Evolutionary conservation across 2,329 filamentous ascomycete genomes (phyloP).

Genomic region (Phoma sp.): DNA sequence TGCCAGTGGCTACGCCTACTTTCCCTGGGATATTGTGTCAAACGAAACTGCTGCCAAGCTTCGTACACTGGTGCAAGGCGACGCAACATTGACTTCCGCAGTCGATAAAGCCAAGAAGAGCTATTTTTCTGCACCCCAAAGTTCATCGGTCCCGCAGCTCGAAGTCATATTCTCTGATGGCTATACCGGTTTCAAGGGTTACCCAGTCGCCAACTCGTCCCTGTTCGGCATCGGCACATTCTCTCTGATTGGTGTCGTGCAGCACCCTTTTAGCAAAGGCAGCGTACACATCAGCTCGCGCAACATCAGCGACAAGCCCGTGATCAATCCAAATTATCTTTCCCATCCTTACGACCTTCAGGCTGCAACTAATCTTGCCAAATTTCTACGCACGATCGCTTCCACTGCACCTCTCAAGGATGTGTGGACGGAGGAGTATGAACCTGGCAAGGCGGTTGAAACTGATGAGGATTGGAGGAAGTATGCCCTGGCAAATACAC

Average conservation of each 20-base stretch:
- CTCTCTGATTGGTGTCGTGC: conserved; percentile 45
- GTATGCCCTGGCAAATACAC: conserved; percentile 24
- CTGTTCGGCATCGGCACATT: conserved; percentile 40
- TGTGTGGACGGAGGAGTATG: conserved; percentile 40
- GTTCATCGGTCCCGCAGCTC: conserved; percentile 49
- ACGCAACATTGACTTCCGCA: conserved; percentile 20
- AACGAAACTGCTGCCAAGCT: conserved; percentile 42
- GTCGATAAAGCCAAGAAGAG: conserved; percentile 32
- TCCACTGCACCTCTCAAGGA: conserved; percentile 34
- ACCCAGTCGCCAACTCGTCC: conserved; percentile 34
- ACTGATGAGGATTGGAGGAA: conserved; percentile 37
- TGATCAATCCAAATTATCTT: conserved; percentile 41
- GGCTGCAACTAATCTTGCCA: conserved; percentile 27
- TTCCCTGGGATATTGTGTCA: conserved; percentile 52
- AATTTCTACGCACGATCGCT: conserved; percentile 40
- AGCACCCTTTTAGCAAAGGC: conserved; percentile 45
- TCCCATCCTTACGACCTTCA: conserved; percentile 37
- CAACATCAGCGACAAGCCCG: conserved; percentile 32
- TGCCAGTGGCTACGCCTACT: conserved; percentile 51
- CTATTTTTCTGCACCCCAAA: conserved; percentile 46
- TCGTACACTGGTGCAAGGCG: conserved; percentile 41
- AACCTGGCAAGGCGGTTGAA: conserved; percentile 36
- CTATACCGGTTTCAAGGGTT: conserved; percentile 53
- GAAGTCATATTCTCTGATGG: conserved; percentile 57
- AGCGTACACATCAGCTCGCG: conserved; percentile 33